A percentile compares a stretch with the other conserved stretches of the same genome.
These are phyloP conservation scores for Talaromyces trachyspermus DNA, from an alignment of 495 filamentous ascomycete genomes.

Conservation along the genomic window DNA sequence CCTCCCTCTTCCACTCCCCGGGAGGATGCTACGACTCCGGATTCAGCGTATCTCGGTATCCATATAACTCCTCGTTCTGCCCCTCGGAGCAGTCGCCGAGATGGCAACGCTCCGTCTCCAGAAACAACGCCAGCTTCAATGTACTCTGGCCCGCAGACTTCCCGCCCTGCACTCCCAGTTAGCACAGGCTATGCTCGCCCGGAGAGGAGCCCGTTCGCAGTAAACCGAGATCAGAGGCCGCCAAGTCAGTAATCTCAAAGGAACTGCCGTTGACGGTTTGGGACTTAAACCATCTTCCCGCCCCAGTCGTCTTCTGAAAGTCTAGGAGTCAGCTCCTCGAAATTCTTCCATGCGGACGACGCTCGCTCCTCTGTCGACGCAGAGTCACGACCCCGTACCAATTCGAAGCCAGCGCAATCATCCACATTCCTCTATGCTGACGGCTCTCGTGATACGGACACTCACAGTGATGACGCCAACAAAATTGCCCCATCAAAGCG, in stretches of 20 bases:
- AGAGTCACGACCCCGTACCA: conserved; percentile 20
- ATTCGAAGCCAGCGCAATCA: conserved; percentile 24
- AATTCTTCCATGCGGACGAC: conserved; percentile 73
- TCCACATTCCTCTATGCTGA: conserved; percentile 55
- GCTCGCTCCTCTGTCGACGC: conserved; percentile 39
- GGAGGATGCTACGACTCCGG: conserved; percentile 42
- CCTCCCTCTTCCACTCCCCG: conserved; percentile 26
- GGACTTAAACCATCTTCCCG: conserved; percentile 11
- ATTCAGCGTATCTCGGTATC: conserved; percentile 47
- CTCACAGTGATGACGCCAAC: conserved; percentile 16
- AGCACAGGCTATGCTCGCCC: conserved; percentile 19
- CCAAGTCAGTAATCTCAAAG: conserved; percentile 29
- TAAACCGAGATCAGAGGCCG: conserved; percentile 23
- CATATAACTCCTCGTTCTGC: conserved; percentile 71
- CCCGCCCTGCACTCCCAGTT: conserved; percentile 24
- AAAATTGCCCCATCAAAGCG: conserved; percentile 16
- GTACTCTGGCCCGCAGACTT: conserved; percentile 24
- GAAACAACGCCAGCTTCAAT: conserved; percentile 41
- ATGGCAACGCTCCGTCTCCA: conserved; percentile 55
- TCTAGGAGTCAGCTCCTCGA: conserved; percentile 33
- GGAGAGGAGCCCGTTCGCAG: conserved; percentile 34
- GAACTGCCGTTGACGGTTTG: conserved; percentile 19
- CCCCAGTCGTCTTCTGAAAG: conserved; percentile 27
- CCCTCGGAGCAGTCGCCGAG: conserved; percentile 56
- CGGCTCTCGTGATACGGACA: conserved; percentile 33